Conservation (phyloP, 2,329 filamentous ascomycete species). For the Colletotrichum sp. region DNA sequence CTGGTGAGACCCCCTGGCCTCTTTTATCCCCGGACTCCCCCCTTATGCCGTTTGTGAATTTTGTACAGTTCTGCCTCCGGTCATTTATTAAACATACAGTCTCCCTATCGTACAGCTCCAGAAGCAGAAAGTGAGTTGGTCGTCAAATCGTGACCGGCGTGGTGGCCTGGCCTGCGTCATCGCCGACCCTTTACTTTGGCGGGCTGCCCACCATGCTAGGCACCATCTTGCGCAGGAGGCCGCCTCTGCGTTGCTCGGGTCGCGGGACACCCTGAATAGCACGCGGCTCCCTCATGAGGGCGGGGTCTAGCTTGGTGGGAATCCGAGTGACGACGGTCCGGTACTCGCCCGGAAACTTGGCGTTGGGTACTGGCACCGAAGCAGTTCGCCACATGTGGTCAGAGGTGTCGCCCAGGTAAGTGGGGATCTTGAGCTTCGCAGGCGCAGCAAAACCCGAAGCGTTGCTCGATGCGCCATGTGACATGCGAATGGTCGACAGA, state of each 20-base stretch:
- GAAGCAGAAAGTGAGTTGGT: constrained; percentile 11
- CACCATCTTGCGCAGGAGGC: constrained; percentile 62
- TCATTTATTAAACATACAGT: constrained; percentile 20
- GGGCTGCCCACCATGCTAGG: constrained; percentile 51
- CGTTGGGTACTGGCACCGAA: constrained; percentile 63
- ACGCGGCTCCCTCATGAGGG: constrained; percentile 89
- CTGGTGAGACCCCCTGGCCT: constrained; percentile 12
- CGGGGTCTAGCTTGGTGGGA: constrained; percentile 83
- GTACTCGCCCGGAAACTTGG: constrained; percentile 69
- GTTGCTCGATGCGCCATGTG: constrained; percentile 54
- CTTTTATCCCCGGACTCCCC: constrained; percentile 17
- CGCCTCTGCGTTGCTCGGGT: constrained; percentile 56
- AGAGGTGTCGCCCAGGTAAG: constrained; percentile 73
- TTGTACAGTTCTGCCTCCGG: constrained; percentile 21
- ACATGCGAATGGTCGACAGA: constrained; percentile 64
- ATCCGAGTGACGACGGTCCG: constrained; percentile 66
- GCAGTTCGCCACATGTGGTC: constrained; percentile 82
- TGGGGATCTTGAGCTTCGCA: constrained; percentile 48
- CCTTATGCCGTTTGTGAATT: constrained; percentile 9
- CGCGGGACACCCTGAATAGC: constrained; percentile 87
- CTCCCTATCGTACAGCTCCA: constrained; percentile 15
- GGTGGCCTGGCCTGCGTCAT: background rate
- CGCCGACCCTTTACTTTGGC: constrained; percentile 25
- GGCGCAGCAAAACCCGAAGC: constrained; percentile 41
- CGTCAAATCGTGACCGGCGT: constrained; percentile 15